These are phyloP conservation scores for Erythrobasidium yunnanense DNA, from an alignment of 768 basidiomycete genomes.

Conservation along the genomic window DNA sequence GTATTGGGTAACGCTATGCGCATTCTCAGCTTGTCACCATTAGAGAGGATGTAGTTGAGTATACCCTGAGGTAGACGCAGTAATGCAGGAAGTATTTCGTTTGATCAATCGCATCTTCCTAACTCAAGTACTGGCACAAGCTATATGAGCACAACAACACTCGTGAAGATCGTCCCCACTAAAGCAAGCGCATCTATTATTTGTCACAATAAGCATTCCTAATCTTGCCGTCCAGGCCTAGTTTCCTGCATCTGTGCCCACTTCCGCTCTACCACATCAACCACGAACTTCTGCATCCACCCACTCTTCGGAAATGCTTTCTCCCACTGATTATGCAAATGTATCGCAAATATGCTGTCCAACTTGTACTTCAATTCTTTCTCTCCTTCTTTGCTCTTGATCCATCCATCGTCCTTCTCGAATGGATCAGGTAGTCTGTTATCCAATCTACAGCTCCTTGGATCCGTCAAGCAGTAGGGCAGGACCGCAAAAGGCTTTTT, in stretches of 20 bases:
- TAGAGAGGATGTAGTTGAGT: slow-evolving; percentile 69
- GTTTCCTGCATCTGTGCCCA: slow-evolving; percentile 11
- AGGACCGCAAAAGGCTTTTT: slow-evolving; percentile 80
- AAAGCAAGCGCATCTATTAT: not conserved
- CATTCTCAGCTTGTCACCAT: slow-evolving; percentile 72
- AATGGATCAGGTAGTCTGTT: slow-evolving; percentile 92
- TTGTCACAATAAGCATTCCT: too few relatives aligned
- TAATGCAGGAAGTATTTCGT: not conserved
- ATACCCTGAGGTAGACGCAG: not conserved
- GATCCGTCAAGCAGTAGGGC: slow-evolving; percentile 92
- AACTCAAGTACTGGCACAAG: too few relatives aligned
- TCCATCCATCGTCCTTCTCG: slow-evolving; percentile 45
- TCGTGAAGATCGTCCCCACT: not conserved
- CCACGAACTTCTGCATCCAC: slow-evolving; percentile 73
- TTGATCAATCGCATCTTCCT: too few relatives aligned
- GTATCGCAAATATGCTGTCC: slow-evolving; percentile 71
- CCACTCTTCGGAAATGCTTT: slow-evolving; percentile 70
- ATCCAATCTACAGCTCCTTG: slow-evolving; percentile 77
- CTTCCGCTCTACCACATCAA: slow-evolving; percentile 40
- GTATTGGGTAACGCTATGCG: slow-evolving; percentile 80
- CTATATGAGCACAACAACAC: not conserved
- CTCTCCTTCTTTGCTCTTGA: slow-evolving; percentile 55
- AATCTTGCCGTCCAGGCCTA: too few relatives aligned
- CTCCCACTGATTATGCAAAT: slow-evolving; percentile 93
- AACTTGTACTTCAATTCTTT: slow-evolving; percentile 53